Evolutionary conservation across 495 filamentous ascomycete species (phyloP).

Genomic region (Daldinia caldariorum): DNA sequence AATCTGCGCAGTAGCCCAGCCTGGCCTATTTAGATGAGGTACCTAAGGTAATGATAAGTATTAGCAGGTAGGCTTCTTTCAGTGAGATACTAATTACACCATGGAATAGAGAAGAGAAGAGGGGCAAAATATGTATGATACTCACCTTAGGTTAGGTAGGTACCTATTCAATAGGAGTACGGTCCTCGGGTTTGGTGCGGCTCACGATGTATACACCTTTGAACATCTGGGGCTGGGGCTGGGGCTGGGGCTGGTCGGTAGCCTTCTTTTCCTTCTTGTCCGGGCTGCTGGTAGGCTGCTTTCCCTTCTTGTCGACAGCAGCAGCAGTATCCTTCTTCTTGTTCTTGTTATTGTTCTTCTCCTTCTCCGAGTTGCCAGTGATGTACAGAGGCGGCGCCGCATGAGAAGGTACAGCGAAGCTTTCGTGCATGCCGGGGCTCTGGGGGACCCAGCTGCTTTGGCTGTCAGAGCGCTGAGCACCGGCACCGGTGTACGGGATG

Average conservation of each 20-base stretch:
- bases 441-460: constrained; percentile 7
- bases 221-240: neutral
- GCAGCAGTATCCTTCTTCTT: neutral
- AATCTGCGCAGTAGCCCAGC: neutral
- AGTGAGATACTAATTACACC: neutral
- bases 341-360: neutral
- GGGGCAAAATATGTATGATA: too few species aligned
- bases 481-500: constrained; percentile 40
- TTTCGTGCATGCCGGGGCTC: neutral
- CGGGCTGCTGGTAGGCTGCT: neutral
- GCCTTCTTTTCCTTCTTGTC: neutral
- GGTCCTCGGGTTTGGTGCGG: constrained; percentile 4
- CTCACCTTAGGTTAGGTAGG: too few species aligned
- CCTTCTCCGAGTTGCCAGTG: constrained; percentile 2
- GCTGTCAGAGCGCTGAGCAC: constrained; percentile 8
- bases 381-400: constrained; percentile 26
- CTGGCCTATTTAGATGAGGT: too few species aligned
- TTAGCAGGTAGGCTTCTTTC: neutral
- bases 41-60: neutral
- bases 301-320: neutral
- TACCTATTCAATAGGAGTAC: constrained; percentile 1
- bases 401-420: neutral
- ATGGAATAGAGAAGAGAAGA: neutral
- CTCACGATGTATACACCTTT: neutral
- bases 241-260: neutral